phyloP scores from a whole-genome alignment of 148 eudicot genomes.

The Camellia japonica region DNA sequence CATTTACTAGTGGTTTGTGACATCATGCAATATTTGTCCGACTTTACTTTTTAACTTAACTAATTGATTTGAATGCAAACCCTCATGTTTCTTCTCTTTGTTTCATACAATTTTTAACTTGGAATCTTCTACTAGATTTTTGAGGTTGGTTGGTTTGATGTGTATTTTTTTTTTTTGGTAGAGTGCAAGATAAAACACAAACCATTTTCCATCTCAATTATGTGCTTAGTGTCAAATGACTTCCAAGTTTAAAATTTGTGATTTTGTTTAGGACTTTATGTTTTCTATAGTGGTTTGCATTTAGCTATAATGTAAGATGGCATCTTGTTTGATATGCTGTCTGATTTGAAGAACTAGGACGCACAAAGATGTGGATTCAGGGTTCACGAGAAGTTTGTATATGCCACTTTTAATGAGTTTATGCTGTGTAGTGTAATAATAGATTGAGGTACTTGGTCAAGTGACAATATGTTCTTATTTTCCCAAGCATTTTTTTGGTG shows the following conservation, averaged over 20 bases:
- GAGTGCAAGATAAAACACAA: not conserved
- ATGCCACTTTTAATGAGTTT: not conserved
- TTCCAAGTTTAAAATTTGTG: not conserved
- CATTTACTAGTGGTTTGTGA: not conserved
- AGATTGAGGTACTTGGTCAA: too few relatives aligned
- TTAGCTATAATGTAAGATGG: not conserved
- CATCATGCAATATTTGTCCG: not conserved
- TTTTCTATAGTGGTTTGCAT: not conserved
- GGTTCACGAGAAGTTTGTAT: not conserved
- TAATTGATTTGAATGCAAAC: not conserved
- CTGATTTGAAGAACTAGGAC: not conserved
- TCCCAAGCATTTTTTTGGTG: too few relatives aligned
- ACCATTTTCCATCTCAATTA: not conserved
- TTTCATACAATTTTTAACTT: not conserved
- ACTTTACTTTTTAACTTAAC: not conserved
- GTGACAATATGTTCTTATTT: too few relatives aligned
- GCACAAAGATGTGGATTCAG: not conserved
- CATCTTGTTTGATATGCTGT: not conserved
- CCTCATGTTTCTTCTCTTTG: not conserved
- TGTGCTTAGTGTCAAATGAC: not conserved
- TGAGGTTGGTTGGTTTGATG: not conserved
- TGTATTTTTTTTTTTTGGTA: not conserved
- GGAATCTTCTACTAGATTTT: not conserved
- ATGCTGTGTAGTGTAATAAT: too few relatives aligned
- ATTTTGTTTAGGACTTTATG: not conserved